Evolutionary conservation across 768 basidiomycete genomes (phyloP).

Genomic region (Lactarius hengduanensis): DNA sequence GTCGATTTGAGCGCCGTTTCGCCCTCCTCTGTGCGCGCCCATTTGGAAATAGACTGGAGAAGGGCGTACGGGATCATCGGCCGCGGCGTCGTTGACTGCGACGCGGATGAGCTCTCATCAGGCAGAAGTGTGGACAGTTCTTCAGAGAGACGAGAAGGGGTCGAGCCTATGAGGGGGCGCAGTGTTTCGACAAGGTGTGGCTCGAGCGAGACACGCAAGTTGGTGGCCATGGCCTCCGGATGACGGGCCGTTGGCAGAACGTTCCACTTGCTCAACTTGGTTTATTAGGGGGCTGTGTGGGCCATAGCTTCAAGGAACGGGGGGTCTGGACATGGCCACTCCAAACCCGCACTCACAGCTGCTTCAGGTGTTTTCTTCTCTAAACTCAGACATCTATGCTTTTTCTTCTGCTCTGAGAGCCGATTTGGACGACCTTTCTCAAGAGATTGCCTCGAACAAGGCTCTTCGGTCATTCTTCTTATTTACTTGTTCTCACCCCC

Average conservation of each 20-base stretch:
- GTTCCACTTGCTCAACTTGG: background rate
- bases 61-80: conserved; percentile 60
- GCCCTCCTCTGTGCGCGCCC: conserved; percentile 60
- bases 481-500: background rate
- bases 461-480: conserved; percentile 17
- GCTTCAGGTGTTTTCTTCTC: conserved; percentile 9
- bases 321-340: background rate
- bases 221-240: conserved; percentile 10
- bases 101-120: conserved; percentile 23
- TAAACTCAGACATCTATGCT: conserved; percentile 1
- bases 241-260: background rate
- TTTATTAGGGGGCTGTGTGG: conserved; percentile 6
- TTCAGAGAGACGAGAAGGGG: conserved; percentile 46
- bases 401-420: background rate
- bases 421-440: conserved; percentile 17
- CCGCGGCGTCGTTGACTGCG: background rate
- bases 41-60: conserved; percentile 59
- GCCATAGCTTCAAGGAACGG: conserved; percentile 4
- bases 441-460: conserved; percentile 21
- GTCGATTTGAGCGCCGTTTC: conserved; percentile 38
- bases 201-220: conserved; percentile 67
- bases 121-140: conserved; percentile 44
- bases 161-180: conserved; percentile 42
- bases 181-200: conserved; percentile 56
- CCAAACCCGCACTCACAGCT: conserved; percentile 14